These are phyloP conservation scores for Scutellaria baicalensis DNA, from an alignment of 257 asterid species.

Conservation along the genomic window DNA sequence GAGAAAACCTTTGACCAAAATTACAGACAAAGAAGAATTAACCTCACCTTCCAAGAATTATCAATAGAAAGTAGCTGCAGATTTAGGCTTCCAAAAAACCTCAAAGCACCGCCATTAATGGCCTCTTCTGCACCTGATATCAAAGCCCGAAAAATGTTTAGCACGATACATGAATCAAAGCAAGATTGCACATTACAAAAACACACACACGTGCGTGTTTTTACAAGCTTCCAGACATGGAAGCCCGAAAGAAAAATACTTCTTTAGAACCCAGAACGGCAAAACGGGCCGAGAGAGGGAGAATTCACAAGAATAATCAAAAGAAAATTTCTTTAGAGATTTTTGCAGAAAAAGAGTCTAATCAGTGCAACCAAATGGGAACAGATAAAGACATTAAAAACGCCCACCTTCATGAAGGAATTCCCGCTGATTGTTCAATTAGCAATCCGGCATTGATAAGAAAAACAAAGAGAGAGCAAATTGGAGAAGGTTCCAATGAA, in stretches of 20 bases:
- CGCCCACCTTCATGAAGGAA: too few species aligned
- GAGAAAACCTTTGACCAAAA: too few species aligned
- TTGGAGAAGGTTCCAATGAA: too few species aligned
- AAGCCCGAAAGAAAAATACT: too few species aligned
- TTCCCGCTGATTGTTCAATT: too few species aligned
- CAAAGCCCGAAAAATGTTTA: background rate
- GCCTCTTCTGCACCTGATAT: slow-evolving; percentile 13
- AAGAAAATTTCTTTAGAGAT: background rate
- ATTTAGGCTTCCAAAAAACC: slow-evolving; percentile 14
- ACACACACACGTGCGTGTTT: slow-evolving; percentile 4
- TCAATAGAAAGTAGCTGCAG: slow-evolving; percentile 14
- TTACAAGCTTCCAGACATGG: background rate
- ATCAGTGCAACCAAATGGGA: background rate
- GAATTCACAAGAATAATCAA: background rate
- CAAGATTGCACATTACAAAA: background rate
- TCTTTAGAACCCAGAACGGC: too few species aligned
- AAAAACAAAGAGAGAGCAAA: too few species aligned
- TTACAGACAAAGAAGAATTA: background rate
- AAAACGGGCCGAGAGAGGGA: background rate
- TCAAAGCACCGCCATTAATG: slow-evolving; percentile 6
- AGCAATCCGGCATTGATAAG: too few species aligned
- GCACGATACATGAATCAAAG: background rate
- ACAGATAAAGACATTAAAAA: background rate
- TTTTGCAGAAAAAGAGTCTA: background rate
- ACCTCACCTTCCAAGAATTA: slow-evolving; percentile 24